Percentiles rank a stretch among this genome's conserved stretches.
Conservation (phyloP, 2,329 filamentous ascomycete species). For the Aspergillus sp. region DNA sequence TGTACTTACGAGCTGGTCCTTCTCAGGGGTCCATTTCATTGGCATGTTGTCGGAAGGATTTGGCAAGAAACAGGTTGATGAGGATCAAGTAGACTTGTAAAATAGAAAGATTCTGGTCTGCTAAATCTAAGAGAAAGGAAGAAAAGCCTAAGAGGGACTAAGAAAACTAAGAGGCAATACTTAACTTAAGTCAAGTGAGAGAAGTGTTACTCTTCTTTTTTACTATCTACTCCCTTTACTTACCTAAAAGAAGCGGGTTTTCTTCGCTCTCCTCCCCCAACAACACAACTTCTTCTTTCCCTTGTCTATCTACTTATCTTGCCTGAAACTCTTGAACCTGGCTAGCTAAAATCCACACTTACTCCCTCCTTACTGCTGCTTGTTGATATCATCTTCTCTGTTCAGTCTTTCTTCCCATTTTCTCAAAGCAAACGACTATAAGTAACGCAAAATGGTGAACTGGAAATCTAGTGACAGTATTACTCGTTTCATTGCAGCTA, state of each 20-base stretch:
- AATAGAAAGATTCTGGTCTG: background rate
- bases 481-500: conserved; percentile 26
- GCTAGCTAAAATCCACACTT: too few relatives aligned
- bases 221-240: background rate
- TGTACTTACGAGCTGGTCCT: conserved; percentile 34
- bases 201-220: background rate
- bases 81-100: background rate
- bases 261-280: background rate
- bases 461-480: conserved; percentile 28
- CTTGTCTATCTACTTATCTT: background rate
- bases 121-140: background rate
- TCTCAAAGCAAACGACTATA: background rate
- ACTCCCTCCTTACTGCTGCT: too few relatives aligned
- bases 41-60: conserved; percentile 29
- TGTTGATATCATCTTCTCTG: too few relatives aligned
- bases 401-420: background rate
- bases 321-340: too few relatives aligned
- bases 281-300: background rate
- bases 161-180: background rate
- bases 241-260: background rate
- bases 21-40: conserved; percentile 37
- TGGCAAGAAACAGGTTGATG: background rate
- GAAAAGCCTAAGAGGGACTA: background rate
- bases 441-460: conserved; percentile 27
- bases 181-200: background rate